phyloP scores from a whole-genome alignment of 352 stramenopile species.

The Phytophthora colocasiae region DNA sequence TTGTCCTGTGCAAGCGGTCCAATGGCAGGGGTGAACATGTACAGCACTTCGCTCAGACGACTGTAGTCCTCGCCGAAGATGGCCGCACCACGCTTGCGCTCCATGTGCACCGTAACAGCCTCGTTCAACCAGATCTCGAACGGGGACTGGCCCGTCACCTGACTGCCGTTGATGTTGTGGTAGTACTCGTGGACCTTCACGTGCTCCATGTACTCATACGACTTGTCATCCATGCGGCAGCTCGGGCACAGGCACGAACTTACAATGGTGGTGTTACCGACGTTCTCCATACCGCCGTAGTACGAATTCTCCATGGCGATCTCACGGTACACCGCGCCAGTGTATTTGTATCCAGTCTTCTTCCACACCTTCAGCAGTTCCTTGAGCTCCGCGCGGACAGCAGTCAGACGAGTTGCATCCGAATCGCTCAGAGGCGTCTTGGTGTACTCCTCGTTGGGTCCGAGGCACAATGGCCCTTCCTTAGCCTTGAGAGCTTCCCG shows the following conservation, averaged over 20 bases:
- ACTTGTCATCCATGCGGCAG: slow-evolving; percentile 77
- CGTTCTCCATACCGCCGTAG: slow-evolving; percentile 86
- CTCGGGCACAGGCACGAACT: slow-evolving; percentile 76
- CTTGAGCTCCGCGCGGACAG: slow-evolving; percentile 66
- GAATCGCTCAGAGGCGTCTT: slow-evolving; percentile 52
- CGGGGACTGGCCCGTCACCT: slow-evolving; percentile 81
- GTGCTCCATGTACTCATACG: slow-evolving; percentile 86
- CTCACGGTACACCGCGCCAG: slow-evolving; percentile 78
- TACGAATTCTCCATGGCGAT: slow-evolving; percentile 89
- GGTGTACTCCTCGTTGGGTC: slow-evolving; percentile 58
- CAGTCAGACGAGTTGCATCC: slow-evolving; percentile 53
- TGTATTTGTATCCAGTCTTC: slow-evolving; percentile 89
- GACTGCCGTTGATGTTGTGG: slow-evolving; percentile 85
- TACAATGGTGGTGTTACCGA: slow-evolving; percentile 85
- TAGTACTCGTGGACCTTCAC: slow-evolving; percentile 89
- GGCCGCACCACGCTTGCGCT: slow-evolving; percentile 65
- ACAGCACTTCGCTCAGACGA: slow-evolving; percentile 72
- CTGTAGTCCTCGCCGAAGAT: slow-evolving; percentile 82
- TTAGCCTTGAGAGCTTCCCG: slow-evolving; percentile 75
- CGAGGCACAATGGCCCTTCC: slow-evolving; percentile 60
- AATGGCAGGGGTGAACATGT: slow-evolving; percentile 80
- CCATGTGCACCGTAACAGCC: slow-evolving; percentile 84
- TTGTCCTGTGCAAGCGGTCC: slow-evolving; percentile 73
- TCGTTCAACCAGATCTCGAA: slow-evolving; percentile 89
- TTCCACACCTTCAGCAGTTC: slow-evolving; percentile 70